Evolutionary conservation across 306 rosid species (phyloP).

Genomic region (Inga oerstediana): DNA sequence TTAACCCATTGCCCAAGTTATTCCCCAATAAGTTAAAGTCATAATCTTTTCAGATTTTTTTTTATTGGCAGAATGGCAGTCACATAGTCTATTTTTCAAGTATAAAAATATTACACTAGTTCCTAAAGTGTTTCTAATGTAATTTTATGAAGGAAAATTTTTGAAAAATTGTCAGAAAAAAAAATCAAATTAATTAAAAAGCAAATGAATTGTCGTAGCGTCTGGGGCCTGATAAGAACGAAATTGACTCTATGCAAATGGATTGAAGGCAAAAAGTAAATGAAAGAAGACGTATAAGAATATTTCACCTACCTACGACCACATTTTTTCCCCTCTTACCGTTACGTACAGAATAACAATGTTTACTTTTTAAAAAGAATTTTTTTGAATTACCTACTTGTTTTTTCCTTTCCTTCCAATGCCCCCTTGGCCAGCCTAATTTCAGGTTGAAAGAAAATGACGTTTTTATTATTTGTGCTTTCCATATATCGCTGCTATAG

Average conservation of each 20-base stretch:
- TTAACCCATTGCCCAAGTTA: not conserved
- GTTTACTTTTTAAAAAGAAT: not conserved
- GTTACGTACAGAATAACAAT: slow-evolving; percentile 10
- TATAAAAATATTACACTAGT: not conserved
- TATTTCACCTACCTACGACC: not conserved
- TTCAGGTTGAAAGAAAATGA: not conserved
- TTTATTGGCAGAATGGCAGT: not conserved
- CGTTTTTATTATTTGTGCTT: not conserved
- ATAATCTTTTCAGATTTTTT: not conserved
- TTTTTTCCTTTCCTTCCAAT: not conserved
- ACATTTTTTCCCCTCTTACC: not conserved
- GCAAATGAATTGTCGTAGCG: not conserved
- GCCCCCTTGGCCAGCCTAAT: not conserved
- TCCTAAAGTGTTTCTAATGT: not conserved
- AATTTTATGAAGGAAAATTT: not conserved
- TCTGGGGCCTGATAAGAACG: not conserved
- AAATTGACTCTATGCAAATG: not conserved
- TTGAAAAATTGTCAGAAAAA: not conserved
- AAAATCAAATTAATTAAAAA: not conserved
- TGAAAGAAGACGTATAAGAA: slow-evolving; percentile 24
- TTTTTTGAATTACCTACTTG: not conserved
- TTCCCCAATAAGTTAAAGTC: not conserved
- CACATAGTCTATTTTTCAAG: not conserved
- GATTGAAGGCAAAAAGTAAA: not conserved
- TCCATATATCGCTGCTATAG: not conserved